A percentile compares a stretch with the other conserved stretches of the same genome.
Conservation (phyloP, 2,329 filamentous ascomycete species). For the Tolypocladium pustulatum region DNA sequence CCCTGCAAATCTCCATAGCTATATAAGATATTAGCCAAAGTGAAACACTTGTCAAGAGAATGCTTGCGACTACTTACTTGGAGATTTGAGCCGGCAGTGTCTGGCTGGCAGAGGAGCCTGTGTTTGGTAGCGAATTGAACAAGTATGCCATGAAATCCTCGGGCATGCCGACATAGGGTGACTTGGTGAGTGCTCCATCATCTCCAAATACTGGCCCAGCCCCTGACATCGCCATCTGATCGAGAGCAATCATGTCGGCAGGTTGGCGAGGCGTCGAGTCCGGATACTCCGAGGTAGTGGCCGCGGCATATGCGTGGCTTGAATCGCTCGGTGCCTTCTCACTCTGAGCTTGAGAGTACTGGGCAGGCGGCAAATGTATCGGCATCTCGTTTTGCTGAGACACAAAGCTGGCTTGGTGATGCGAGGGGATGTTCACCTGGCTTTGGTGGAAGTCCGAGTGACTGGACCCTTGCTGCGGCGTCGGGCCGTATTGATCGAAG, state of each 20-base stretch:
- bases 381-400: conserved; percentile 51
- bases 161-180: conserved; percentile 71
- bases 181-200: conserved; percentile 69
- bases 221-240: conserved; percentile 52
- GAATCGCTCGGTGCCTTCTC: conserved; percentile 19
- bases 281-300: conserved; percentile 30
- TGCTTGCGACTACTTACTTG: conserved; percentile 30
- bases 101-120: conserved; percentile 25
- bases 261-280: conserved; percentile 33
- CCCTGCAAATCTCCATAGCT: conserved; percentile 43
- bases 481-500: conserved; percentile 36
- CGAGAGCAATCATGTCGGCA: conserved; percentile 48
- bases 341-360: conserved; percentile 30
- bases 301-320: conserved; percentile 25
- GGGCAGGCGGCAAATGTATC: conserved; percentile 52
- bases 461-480: conserved; percentile 38
- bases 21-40: conserved; percentile 12
- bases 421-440: conserved; percentile 29
- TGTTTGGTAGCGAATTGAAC: conserved; percentile 45
- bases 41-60: not conserved
- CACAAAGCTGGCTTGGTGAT: conserved; percentile 37
- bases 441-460: conserved; percentile 37
- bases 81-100: conserved; percentile 31
- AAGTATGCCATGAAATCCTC: conserved; percentile 82
- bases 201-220: conserved; percentile 81